Conservation (phyloP, 306 rosid genomes). For the Vicia sativa region DNA sequence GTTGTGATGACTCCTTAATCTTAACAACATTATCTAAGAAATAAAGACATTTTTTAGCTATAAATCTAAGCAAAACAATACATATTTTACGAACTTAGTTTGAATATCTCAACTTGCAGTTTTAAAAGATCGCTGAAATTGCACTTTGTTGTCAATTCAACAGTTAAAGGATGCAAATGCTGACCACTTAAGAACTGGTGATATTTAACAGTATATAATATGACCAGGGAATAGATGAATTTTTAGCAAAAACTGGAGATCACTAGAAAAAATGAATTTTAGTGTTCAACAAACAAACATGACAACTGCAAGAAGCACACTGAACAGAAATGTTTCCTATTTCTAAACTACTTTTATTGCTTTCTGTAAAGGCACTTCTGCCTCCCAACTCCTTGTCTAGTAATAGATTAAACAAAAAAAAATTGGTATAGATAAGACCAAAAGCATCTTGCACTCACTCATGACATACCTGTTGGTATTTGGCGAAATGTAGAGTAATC, state of each 20-base stretch:
- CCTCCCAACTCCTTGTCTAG: constrained; percentile 2
- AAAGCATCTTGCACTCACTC: constrained; percentile 27
- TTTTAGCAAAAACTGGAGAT: constrained; percentile 29
- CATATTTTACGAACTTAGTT: constrained; percentile 2
- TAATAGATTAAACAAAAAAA: constrained; percentile 22
- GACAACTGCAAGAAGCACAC: constrained; percentile 25
- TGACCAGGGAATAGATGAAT: constrained; percentile 16
- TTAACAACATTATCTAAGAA: constrained; percentile 55
- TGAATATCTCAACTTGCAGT: constrained; percentile 16
- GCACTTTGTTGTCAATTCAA: constrained; percentile 13
- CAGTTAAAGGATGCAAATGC: constrained; percentile 17
- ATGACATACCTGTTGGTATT: constrained; percentile 57
- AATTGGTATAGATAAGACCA: not conserved
- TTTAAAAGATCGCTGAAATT: not conserved
- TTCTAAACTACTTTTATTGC: constrained; percentile 1
- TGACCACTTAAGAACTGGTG: not conserved
- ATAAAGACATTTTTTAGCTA: constrained; percentile 27
- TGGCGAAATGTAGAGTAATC: constrained; percentile 86
- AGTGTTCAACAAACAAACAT: constrained; percentile 19
- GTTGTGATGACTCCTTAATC: constrained; percentile 38
- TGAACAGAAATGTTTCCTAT: constrained; percentile 16
- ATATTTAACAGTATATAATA: constrained; percentile 11
- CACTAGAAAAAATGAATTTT: not conserved
- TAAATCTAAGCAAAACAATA: constrained; percentile 29
- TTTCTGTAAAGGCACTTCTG: constrained; percentile 11